Conservation (phyloP, 2,329 filamentous ascomycete genomes). For the Arthroderma sp. region DNA sequence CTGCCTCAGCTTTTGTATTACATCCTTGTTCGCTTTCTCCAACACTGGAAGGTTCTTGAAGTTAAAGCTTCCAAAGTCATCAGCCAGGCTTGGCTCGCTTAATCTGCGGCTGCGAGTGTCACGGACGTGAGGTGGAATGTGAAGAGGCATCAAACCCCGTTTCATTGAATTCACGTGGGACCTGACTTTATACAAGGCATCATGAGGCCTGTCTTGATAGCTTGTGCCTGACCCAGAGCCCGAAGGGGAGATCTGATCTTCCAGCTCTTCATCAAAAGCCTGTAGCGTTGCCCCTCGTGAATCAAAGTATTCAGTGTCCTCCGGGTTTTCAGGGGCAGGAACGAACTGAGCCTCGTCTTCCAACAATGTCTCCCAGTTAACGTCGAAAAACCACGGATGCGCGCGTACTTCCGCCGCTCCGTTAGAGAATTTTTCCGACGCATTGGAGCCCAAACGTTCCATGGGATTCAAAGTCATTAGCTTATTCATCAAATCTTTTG, state of each 20-base stretch:
- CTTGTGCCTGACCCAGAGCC: constrained; percentile 53
- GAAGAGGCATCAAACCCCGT: constrained; percentile 82
- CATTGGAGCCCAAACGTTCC: constrained; percentile 72
- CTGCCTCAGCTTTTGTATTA: constrained; percentile 87
- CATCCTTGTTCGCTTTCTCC: constrained; percentile 97
- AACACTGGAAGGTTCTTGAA: constrained; percentile 96
- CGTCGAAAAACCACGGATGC: constrained; percentile 75
- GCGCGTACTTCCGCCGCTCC: constrained; percentile 84
- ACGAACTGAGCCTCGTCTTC: constrained; percentile 95
- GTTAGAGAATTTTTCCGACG: constrained; percentile 64
- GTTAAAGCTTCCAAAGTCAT: constrained; percentile 92
- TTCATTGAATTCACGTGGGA: constrained; percentile 80
- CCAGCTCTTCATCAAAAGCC: constrained; percentile 84
- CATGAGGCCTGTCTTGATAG: constrained; percentile 81
- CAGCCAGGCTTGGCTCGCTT: constrained; percentile 74
- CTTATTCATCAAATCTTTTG: constrained; percentile 87
- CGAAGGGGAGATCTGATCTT: constrained; percentile 73
- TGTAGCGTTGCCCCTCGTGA: constrained; percentile 79
- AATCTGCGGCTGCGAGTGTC: constrained; percentile 77
- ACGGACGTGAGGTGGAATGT: constrained; percentile 91
- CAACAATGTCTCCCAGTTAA: constrained; percentile 83
- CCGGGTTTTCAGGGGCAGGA: constrained; percentile 79
- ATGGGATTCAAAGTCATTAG: constrained; percentile 74
- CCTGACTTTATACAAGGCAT: constrained; percentile 79
- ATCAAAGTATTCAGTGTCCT: constrained; percentile 98